Evolutionary conservation across 1,284 basidiomycete genomes (phyloP).

Genomic region (Leccinum griseonigrum): DNA sequence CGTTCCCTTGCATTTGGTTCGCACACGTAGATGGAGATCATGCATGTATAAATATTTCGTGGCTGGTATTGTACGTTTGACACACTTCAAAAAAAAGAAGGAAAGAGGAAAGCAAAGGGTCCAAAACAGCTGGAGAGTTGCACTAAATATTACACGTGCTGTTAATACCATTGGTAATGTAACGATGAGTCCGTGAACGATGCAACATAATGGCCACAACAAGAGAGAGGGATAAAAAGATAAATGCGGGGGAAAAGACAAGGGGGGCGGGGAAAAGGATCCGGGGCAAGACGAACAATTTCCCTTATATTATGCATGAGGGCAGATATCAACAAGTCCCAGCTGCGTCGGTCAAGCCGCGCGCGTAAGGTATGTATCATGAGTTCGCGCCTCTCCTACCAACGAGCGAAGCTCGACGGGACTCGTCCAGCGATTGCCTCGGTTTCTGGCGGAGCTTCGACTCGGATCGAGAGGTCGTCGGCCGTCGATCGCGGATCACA

Average conservation of each 20-base stretch:
- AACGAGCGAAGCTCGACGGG: slow-evolving; percentile 34
- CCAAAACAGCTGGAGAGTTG: slow-evolving; percentile 25
- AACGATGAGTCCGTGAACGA: slow-evolving; percentile 19
- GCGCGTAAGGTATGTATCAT: slow-evolving; percentile 13
- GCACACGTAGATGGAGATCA: slow-evolving; percentile 3
- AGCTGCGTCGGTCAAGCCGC: background rate
- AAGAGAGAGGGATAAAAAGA: background rate
- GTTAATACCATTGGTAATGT: slow-evolving; percentile 25
- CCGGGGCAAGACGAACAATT: background rate
- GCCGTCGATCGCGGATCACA: slow-evolving; percentile 56
- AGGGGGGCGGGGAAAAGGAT: background rate
- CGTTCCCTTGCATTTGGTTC: background rate
- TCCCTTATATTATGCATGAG: slow-evolving; percentile 14
- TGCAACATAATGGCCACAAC: slow-evolving; percentile 21
- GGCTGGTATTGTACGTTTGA: slow-evolving; percentile 18
- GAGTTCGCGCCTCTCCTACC: slow-evolving; percentile 31
- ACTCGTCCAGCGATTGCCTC: slow-evolving; percentile 32
- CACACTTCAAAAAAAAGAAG: slow-evolving; percentile 11
- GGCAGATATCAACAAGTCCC: slow-evolving; percentile 15
- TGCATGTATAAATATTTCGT: slow-evolving; percentile 18
- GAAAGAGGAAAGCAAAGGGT: background rate
- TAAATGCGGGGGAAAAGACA: background rate
- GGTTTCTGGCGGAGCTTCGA: slow-evolving; percentile 19
- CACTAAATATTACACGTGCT: slow-evolving; percentile 32
- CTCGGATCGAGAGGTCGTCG: slow-evolving; percentile 37